phyloP scores from a whole-genome alignment of 1,139 yeast species.

The Citeromyces hawaiiensis region DNA sequence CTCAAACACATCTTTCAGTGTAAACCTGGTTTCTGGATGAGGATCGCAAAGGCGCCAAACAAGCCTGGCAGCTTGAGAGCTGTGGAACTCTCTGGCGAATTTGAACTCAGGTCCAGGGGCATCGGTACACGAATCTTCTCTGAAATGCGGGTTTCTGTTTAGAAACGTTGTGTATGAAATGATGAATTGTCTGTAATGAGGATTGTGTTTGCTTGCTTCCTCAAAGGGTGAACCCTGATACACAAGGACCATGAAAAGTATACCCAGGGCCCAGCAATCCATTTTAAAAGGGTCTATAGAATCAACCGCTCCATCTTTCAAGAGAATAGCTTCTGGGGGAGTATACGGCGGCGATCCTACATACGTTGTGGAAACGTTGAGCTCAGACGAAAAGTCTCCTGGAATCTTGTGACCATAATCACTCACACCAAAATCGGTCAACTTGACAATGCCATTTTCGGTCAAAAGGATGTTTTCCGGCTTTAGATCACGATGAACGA shows the following conservation, averaged over 20 bases:
- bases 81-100: conserved; percentile 47
- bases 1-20: conserved; percentile 32
- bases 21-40: conserved; percentile 35
- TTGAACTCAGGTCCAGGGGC: conserved; percentile 66
- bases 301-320: conserved; percentile 25
- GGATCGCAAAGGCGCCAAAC: conserved; percentile 75
- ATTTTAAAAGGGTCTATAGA: conserved; percentile 48
- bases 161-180: conserved; percentile 35
- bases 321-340: conserved; percentile 61
- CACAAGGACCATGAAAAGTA: conserved; percentile 45
- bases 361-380: conserved; percentile 30
- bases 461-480: conserved; percentile 51
- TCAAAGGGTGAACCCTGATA: conserved; percentile 51
- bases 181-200: conserved; percentile 43
- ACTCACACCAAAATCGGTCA: conserved; percentile 70
- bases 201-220: conserved; percentile 34
- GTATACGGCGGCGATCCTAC: conserved; percentile 77
- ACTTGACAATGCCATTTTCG: conserved; percentile 45
- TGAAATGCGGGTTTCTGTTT: conserved; percentile 37
- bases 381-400: conserved; percentile 34
- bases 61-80: conserved; percentile 47
- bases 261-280: conserved; percentile 67
- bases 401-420: conserved; percentile 48
- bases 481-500: conserved; percentile 54
- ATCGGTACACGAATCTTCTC: conserved; percentile 27